Conservation (phyloP, 768 basidiomycete species). For the Tricholoma sp. region DNA sequence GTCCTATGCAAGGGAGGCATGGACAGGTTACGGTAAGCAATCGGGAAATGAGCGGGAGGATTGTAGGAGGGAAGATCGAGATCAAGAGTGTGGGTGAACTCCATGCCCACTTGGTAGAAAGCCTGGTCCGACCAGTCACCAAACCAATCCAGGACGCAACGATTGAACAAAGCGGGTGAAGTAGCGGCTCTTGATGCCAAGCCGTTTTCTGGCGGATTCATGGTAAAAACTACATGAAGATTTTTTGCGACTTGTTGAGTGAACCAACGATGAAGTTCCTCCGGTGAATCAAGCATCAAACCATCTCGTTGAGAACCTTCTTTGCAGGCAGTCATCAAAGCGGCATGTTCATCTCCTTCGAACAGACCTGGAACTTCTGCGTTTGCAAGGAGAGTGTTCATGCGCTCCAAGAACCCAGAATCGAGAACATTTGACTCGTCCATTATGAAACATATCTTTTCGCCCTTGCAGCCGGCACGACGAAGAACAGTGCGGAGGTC, state of each 20-base stretch:
- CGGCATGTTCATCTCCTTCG: slow-evolving; percentile 98
- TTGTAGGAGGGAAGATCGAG: slow-evolving; percentile 81
- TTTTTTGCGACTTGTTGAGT: slow-evolving; percentile 98
- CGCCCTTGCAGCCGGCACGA: slow-evolving; percentile 94
- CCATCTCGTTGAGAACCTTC: slow-evolving; percentile 99
- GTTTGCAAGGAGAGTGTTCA: slow-evolving; percentile 98
- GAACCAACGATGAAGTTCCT: slow-evolving; percentile 98
- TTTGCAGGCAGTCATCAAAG: slow-evolving; percentile 98
- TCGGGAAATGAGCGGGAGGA: slow-evolving; percentile 80
- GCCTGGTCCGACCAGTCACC: slow-evolving; percentile 99
- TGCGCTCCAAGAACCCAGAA: slow-evolving; percentile 98
- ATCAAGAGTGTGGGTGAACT: slow-evolving; percentile 93
- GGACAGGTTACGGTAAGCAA: slow-evolving; percentile 77
- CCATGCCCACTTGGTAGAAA: slow-evolving; percentile 96
- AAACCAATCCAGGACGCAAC: slow-evolving; percentile 99
- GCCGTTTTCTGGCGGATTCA: slow-evolving; percentile 97
- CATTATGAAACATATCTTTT: slow-evolving; percentile 99
- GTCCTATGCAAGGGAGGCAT: slow-evolving; percentile 88
- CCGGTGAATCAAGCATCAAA: slow-evolving; percentile 95
- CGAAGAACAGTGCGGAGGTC: slow-evolving; percentile 94
- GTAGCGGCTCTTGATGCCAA: slow-evolving; percentile 94
- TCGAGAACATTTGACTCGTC: slow-evolving; percentile 99
- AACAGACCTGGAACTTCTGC: slow-evolving; percentile 99
- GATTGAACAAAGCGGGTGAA: slow-evolving; percentile 96
- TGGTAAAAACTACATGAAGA: slow-evolving; percentile 97